Base-by-base conservation (phyloP, 2,329 filamentous ascomycete genomes). In the Penicillium sp. region DNA sequence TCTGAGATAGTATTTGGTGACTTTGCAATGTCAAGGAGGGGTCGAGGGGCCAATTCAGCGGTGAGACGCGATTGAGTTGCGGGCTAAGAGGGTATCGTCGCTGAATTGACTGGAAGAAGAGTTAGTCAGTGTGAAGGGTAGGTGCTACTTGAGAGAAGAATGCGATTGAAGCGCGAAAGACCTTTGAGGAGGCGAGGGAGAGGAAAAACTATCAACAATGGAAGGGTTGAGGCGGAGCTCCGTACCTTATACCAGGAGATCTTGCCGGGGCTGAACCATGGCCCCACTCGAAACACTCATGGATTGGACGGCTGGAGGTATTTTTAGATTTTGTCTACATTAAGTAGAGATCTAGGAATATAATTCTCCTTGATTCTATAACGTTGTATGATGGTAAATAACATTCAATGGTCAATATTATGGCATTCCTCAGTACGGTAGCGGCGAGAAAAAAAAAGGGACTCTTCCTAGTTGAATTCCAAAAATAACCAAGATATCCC, bases 401-500 rank as follows among this genome's bases (percentile, higher is more conserved):
- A 17, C 21, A 35, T 46, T 30, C 13, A 17, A 41, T 41, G 15
- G 35, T 41, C 35, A 41, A 41, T 41, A 23, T 23, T 23, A 19
- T 19, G 29, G 17, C 29, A 15, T 15, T 5, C 3, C 11, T 41
- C 11, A 13, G 11, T 41, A 41, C 17, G 8, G 35, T 23, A 52
- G 50, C 23, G 30, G n/a, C 19, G 45, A 23, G 26, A 26, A 26
- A 26, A 26, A 26, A 47, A 47, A 47, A 21, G 45, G 45, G n/a
- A 6, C n/a, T 13, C 1, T 8, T 4, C 31, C 30, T 50, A 50
- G 47, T 26, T 50, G 21, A 29, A 21, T 50, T 59, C 57, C 44
- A 59, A 59, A 54, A 59, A 59, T 59, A 59, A 54, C 50, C 13
- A 48, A 51, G 53, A 61, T 47, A 63, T 38, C 29, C 30, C 46